Conservation (phyloP, 805 yeast genomes). For the Ogataea angusta region DNA sequence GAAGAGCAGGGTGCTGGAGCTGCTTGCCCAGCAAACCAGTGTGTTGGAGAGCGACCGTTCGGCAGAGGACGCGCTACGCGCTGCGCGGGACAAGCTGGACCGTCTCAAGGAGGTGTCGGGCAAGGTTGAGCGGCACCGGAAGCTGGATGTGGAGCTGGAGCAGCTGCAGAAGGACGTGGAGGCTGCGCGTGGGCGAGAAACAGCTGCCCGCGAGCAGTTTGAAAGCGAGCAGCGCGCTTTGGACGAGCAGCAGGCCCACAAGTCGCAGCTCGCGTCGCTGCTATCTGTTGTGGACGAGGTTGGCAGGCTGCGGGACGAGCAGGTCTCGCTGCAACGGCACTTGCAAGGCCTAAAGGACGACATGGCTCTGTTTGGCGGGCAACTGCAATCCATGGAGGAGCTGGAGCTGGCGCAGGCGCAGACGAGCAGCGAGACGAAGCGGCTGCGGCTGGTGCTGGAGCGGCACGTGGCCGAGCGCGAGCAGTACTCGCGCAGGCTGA, state of each 20-base stretch:
- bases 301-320: conserved; percentile 32
- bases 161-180: not conserved
- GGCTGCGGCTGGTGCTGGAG: conserved; percentile 34
- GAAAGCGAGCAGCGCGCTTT: not conserved
- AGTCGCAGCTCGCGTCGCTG: not conserved
- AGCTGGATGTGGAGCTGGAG: conserved; percentile 8
- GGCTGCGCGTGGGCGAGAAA: not conserved
- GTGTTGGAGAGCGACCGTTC: conserved; percentile 18
- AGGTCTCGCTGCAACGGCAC: conserved; percentile 27
- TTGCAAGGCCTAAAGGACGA: conserved; percentile 18
- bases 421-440: conserved; percentile 39
- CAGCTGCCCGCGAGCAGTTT: not conserved
- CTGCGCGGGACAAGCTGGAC: conserved; percentile 29
- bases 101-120: conserved; percentile 27
- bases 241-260: not conserved
- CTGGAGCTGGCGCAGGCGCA: conserved; percentile 43
- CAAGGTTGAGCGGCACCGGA: conserved; percentile 25
- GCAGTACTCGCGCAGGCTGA: conserved; percentile 39
- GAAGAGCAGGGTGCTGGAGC: conserved; percentile 20
- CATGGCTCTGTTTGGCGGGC: conserved; percentile 15
- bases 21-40: conserved; percentile 24
- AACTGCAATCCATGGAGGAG: conserved; percentile 39
- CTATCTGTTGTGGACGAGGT: conserved; percentile 35
- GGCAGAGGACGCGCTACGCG: conserved; percentile 22
- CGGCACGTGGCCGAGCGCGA: conserved; percentile 43